Conservation (phyloP, 192 early-diverging fungal genomes). For the Obelidium mucronatum region DNA sequence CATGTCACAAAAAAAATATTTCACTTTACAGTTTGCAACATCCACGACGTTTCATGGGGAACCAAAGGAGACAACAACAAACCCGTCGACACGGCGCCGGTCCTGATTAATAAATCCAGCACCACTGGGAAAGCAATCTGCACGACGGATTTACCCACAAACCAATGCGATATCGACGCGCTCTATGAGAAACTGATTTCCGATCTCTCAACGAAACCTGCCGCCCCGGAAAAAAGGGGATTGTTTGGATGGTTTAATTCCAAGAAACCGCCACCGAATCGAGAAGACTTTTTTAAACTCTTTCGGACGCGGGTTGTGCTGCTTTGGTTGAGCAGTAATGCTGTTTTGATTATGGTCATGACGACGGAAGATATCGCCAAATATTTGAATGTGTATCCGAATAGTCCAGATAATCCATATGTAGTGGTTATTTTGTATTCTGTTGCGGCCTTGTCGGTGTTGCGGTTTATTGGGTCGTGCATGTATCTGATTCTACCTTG, state of each 20-base stretch:
- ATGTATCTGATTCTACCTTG: slow-evolving; percentile 16
- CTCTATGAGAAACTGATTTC: slow-evolving; percentile 47
- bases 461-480: slow-evolving; percentile 74
- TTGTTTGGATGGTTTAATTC: not conserved
- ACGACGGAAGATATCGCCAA: slow-evolving; percentile 41
- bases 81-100: slow-evolving; percentile 39
- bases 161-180: slow-evolving; percentile 56
- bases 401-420: slow-evolving; percentile 30
- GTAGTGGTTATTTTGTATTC: slow-evolving; percentile 64
- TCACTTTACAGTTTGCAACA: slow-evolving; percentile 55
- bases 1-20: too few relatives aligned
- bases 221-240: not conserved
- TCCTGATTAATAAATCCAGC: slow-evolving; percentile 34
- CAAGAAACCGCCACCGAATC: slow-evolving; percentile 1
- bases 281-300: slow-evolving; percentile 55
- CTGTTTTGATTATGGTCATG: slow-evolving; percentile 46
- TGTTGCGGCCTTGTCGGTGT: slow-evolving; percentile 71
- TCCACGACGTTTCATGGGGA: slow-evolving; percentile 68
- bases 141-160: slow-evolving; percentile 51
- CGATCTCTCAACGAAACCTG: slow-evolving; percentile 29
- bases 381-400: slow-evolving; percentile 8
- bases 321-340: slow-evolving; percentile 55
- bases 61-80: slow-evolving; percentile 57
- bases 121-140: slow-evolving; percentile 39
- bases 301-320: slow-evolving; percentile 62